Conservation (phyloP, 2,329 filamentous ascomycete genomes). For the Microascus cirrosus region DNA sequence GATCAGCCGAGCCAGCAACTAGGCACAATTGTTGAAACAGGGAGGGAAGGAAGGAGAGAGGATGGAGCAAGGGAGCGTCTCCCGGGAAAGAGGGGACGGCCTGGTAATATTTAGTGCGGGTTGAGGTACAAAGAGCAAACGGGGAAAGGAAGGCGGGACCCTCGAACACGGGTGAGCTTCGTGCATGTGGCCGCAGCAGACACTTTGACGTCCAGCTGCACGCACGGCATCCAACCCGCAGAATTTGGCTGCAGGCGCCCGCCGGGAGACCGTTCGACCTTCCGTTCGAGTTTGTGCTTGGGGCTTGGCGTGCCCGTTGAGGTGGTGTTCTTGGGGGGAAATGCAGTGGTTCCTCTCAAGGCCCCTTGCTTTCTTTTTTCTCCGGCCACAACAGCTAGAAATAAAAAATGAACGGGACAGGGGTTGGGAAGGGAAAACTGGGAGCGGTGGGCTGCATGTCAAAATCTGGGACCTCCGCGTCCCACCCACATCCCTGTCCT, state of each 20-base stretch:
- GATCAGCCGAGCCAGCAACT: not conserved
- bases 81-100: not conserved
- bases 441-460: not conserved
- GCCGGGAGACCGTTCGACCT: not conserved
- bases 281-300: not conserved
- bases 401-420: not conserved
- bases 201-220: not conserved
- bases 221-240: not conserved
- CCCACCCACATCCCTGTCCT: not conserved
- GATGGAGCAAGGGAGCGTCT: not conserved
- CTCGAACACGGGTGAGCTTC: not conserved
- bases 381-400: not conserved
- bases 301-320: no score
- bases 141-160: not conserved
- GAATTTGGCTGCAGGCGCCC: not conserved
- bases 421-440: not conserved
- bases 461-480: not conserved
- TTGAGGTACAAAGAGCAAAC: not conserved
- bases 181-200: not conserved
- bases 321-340: no score
- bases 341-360: not conserved
- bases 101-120: not conserved
- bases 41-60: not conserved
- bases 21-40: not conserved
- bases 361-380: not conserved